These are phyloP conservation scores for Westerdykella ornata DNA, from an alignment of 2,329 filamentous ascomycete genomes.

Conservation along the genomic window DNA sequence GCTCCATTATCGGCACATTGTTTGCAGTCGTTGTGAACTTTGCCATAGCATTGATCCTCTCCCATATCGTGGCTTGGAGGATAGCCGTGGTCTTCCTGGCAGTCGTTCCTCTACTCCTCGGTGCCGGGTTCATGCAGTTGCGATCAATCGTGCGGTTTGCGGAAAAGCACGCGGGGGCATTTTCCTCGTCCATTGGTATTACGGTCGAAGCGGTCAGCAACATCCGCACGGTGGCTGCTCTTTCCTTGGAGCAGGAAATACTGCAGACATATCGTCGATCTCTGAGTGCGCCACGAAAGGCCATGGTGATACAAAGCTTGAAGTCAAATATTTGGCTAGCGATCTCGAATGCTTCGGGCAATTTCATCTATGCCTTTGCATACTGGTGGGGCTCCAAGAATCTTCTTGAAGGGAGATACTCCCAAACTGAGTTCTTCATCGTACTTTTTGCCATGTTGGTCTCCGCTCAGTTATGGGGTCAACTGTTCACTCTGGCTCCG, in stretches of 20 bases:
- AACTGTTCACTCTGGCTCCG: slow-evolving; percentile 68
- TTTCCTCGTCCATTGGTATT: slow-evolving; percentile 46
- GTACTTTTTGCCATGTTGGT: slow-evolving; percentile 66
- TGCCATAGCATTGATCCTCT: slow-evolving; percentile 59
- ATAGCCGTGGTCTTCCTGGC: slow-evolving; percentile 67
- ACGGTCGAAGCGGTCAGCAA: slow-evolving; percentile 48
- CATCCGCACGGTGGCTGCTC: slow-evolving; percentile 48
- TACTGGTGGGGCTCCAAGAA: slow-evolving; percentile 75
- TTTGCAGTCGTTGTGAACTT: slow-evolving; percentile 64
- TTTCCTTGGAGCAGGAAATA: slow-evolving; percentile 48
- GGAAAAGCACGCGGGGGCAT: slow-evolving; percentile 47
- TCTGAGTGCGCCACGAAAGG: slow-evolving; percentile 43
- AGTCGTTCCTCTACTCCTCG: slow-evolving; percentile 61
- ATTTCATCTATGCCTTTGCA: slow-evolving; percentile 65
- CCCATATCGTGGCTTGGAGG: slow-evolving; percentile 67
- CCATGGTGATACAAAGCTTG: slow-evolving; percentile 45
- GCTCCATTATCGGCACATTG: slow-evolving; percentile 62
- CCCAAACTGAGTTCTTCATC: slow-evolving; percentile 65
- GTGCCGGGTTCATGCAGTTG: slow-evolving; percentile 63
- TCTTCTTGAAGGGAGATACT: slow-evolving; percentile 60
- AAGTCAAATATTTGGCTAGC: slow-evolving; percentile 56
- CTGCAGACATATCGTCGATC: slow-evolving; percentile 42
- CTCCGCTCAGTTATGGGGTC: slow-evolving; percentile 64
- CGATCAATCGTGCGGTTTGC: slow-evolving; percentile 55
- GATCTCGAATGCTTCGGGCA: slow-evolving; percentile 54